These are phyloP conservation scores for Pinus tabuliformis DNA, from an alignment of 75 land plant species.

Conservation along the genomic window DNA sequence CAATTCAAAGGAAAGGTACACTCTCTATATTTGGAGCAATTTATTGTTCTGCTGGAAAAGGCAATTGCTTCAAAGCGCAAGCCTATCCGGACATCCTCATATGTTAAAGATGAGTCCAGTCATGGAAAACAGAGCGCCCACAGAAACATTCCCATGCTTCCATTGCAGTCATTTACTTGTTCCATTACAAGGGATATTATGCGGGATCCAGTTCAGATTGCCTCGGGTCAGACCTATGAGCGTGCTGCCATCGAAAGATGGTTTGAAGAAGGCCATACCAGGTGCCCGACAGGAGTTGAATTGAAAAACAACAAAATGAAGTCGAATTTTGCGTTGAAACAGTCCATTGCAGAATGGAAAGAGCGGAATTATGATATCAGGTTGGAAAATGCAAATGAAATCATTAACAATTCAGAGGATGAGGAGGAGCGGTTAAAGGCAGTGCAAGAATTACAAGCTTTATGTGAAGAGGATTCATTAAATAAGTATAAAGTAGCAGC, in stretches of 20 bases:
- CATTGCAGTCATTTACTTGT: conserved; percentile 42
- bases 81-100: conserved; percentile 1
- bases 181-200: conserved; percentile 47
- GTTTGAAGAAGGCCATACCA: conserved; percentile 39
- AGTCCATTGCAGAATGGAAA: conserved; percentile 48
- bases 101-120: conserved; percentile 6
- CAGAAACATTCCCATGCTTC: conserved; percentile 26
- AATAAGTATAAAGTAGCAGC: conserved; percentile 36
- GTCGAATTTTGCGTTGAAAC: conserved; percentile 37
- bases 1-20: conserved; percentile 16
- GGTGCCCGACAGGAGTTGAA: conserved; percentile 43
- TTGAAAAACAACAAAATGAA: conserved; percentile 37
- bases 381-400: conserved; percentile 25
- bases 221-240: conserved; percentile 49
- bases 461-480: conserved; percentile 38
- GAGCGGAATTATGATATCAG: conserved; percentile 38
- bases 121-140: background rate
- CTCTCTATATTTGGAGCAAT: conserved; percentile 39
- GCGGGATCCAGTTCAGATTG: conserved; percentile 50
- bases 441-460: conserved; percentile 25
- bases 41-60: conserved; percentile 31
- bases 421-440: conserved; percentile 20
- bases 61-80: conserved; percentile 18
- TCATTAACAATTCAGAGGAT: conserved; percentile 2
- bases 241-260: conserved; percentile 41